Evolutionary conservation across 2,329 filamentous ascomycete species (phyloP).

Genomic region (Calonectria henricotiae): DNA sequence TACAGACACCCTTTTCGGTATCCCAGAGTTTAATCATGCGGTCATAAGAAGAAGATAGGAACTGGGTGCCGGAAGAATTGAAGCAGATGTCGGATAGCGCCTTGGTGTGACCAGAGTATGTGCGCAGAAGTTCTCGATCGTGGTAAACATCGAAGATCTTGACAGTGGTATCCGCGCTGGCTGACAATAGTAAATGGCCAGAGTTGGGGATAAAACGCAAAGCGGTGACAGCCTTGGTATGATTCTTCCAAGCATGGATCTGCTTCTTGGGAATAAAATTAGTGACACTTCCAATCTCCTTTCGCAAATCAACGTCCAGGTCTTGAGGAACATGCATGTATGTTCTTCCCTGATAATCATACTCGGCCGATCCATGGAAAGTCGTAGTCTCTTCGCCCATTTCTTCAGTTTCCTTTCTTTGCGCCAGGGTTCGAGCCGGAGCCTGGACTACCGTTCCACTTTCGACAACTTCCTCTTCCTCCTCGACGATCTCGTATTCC

Average conservation of each 20-base stretch:
- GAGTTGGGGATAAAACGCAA: conserved; percentile 91
- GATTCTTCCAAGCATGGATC: conserved; percentile 89
- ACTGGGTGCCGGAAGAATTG: conserved; percentile 85
- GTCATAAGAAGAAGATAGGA: conserved; percentile 94
- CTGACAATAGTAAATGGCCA: conserved; percentile 90
- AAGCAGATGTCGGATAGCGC: conserved; percentile 92
- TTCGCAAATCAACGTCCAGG: conserved; percentile 86
- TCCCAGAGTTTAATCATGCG: conserved; percentile 99
- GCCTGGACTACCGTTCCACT: conserved; percentile 76
- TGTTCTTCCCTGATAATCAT: conserved; percentile 94
- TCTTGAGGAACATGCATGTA: conserved; percentile 99
- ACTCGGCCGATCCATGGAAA: conserved; percentile 87
- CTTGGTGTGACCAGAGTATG: conserved; percentile 93
- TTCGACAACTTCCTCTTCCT: conserved; percentile 80
- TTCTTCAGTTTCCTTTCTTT: conserved; percentile 73
- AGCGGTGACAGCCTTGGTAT: conserved; percentile 88
- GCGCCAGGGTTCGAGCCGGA: conserved; percentile 69
- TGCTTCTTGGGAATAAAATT: conserved; percentile 97
- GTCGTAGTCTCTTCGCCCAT: conserved; percentile 84
- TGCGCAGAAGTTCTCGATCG: conserved; percentile 87
- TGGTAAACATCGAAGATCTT: conserved; percentile 98
- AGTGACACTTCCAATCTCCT: conserved; percentile 84
- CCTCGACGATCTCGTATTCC: conserved; percentile 84
- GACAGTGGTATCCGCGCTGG: conserved; percentile 91
- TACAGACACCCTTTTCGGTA: conserved; percentile 91